These are phyloP conservation scores for thale cress (Arabidopsis thaliana) DNA, from an alignment of 345 rosid genomes.

Conservation along the genomic window DNA sequence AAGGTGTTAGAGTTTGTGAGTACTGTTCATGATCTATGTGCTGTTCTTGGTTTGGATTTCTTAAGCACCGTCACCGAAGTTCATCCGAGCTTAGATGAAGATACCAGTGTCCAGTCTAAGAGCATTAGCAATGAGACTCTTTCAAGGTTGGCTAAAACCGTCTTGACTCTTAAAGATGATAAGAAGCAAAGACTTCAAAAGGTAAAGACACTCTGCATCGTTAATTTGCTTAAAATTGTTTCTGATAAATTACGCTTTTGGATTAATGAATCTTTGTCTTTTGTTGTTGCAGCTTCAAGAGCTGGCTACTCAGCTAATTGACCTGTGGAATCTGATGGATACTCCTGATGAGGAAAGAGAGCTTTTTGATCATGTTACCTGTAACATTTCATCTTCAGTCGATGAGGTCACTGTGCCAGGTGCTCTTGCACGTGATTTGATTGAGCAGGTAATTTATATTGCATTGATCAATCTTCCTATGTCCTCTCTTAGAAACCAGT, in stretches of 20 bases:
- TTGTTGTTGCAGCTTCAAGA: conserved; percentile 80
- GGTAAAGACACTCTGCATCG: conserved; percentile 48
- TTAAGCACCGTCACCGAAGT: conserved; percentile 78
- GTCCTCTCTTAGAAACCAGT: conserved; percentile 14
- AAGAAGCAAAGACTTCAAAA: conserved; percentile 93
- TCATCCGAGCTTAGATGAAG: conserved; percentile 96
- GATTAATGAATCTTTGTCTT: background rate
- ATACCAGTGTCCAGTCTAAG: conserved; percentile 71
- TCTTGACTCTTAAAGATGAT: conserved; percentile 77
- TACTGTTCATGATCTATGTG: conserved; percentile 93
- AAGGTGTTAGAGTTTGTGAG: conserved; percentile 93
- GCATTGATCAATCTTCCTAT: background rate
- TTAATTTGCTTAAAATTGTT: background rate
- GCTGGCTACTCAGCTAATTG: conserved; percentile 79
- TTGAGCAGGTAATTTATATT: conserved; percentile 73
- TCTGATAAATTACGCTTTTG: background rate
- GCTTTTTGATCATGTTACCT: conserved; percentile 83
- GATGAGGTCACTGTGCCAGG: conserved; percentile 88
- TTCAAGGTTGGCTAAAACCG: conserved; percentile 83
- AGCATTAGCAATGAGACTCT: conserved; percentile 97
- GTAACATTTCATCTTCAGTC: conserved; percentile 84
- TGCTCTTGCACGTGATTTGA: conserved; percentile 87
- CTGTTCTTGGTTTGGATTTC: conserved; percentile 94
- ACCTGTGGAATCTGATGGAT: conserved; percentile 99
- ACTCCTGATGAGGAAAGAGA: conserved; percentile 86